Conservation (phyloP, 2,329 filamentous ascomycete species). For the Torrubiellomyces zombiae region DNA sequence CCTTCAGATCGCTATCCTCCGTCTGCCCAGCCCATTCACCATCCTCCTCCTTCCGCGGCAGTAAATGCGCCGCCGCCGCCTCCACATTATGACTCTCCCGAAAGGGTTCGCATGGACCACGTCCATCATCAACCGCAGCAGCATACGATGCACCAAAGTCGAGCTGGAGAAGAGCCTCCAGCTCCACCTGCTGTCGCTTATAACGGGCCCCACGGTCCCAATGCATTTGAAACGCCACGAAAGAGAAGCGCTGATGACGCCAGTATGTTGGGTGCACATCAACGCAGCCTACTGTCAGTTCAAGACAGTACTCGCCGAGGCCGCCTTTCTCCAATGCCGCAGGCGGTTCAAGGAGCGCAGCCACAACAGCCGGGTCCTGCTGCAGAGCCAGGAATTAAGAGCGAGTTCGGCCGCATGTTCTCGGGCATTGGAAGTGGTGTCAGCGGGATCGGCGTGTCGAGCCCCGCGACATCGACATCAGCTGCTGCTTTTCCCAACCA, state of each 20-base stretch:
- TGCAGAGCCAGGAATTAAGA: conserved; percentile 81
- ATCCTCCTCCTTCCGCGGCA: conserved; percentile 10
- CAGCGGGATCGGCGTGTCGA: conserved; percentile 31
- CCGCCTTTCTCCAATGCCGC: conserved; percentile 72
- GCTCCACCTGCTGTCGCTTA: conserved; percentile 35
- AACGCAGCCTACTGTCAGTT: conserved; percentile 55
- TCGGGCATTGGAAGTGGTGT: conserved; percentile 63
- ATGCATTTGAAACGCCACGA: conserved; percentile 22
- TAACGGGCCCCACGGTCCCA: conserved; percentile 22
- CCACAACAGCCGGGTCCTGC: conserved; percentile 61
- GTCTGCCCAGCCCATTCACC: conserved; percentile 18
- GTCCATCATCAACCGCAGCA: conserved; percentile 19
- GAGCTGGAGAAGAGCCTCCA: conserved; percentile 29
- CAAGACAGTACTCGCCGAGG: conserved; percentile 71
- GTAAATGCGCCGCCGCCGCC: conserved; percentile 14
- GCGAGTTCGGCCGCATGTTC: conserved; percentile 88
- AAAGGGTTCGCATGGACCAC: conserved; percentile 27
- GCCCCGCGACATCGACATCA: conserved; percentile 26
- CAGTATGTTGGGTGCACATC: conserved; percentile 34
- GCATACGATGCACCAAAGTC: conserved; percentile 20
- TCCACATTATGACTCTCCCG: conserved; percentile 29
- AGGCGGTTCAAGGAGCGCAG: conserved; percentile 86
- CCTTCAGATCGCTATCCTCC: conserved; percentile 18
- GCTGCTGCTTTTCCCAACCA: conserved; percentile 26
- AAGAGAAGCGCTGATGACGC: conserved; percentile 30